These are phyloP conservation scores for Paragyromitra xinjiangensis DNA, from an alignment of 495 filamentous ascomycete species.

Conservation along the genomic window DNA sequence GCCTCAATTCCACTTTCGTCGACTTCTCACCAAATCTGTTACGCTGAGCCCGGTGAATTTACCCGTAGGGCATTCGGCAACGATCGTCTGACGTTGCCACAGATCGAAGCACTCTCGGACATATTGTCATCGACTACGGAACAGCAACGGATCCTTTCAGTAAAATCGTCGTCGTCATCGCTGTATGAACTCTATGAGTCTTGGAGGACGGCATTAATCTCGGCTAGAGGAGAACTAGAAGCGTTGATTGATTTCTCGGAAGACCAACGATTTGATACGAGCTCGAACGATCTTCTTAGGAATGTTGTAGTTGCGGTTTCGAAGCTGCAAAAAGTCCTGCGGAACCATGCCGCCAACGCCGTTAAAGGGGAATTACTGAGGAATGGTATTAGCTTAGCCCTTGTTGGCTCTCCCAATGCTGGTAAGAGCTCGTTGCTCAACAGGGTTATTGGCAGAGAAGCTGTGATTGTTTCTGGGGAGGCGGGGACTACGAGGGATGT, in stretches of 20 bases:
- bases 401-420: conserved; percentile 91
- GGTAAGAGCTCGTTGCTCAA: conserved; percentile 96
- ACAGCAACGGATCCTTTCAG: conserved; percentile 86
- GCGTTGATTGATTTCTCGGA: conserved; percentile 97
- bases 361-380: conserved; percentile 84
- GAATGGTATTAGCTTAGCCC: conserved; percentile 82
- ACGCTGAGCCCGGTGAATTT: conserved; percentile 95
- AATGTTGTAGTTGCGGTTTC: conserved; percentile 73
- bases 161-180: conserved; percentile 75
- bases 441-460: conserved; percentile 87
- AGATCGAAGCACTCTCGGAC: conserved; percentile 91
- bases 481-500: conserved; percentile 94
- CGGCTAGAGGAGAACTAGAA: conserved; percentile 89
- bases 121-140: conserved; percentile 87
- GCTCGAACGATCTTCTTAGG: conserved; percentile 72
- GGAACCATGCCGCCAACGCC: conserved; percentile 75
- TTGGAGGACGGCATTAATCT: conserved; percentile 80
- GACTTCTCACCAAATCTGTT: conserved; percentile 67
- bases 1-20: conserved; percentile 70
- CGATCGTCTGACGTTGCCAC: conserved; percentile 83
- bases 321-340: conserved; percentile 68
- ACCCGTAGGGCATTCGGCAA: conserved; percentile 93
- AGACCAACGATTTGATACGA: conserved; percentile 96
- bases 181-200: conserved; percentile 81
- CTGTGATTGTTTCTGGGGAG: conserved; percentile 90